Evolutionary conservation across 2,329 filamentous ascomycete genomes (phyloP).

Genomic region (Hymenoscyphus fraxineus): DNA sequence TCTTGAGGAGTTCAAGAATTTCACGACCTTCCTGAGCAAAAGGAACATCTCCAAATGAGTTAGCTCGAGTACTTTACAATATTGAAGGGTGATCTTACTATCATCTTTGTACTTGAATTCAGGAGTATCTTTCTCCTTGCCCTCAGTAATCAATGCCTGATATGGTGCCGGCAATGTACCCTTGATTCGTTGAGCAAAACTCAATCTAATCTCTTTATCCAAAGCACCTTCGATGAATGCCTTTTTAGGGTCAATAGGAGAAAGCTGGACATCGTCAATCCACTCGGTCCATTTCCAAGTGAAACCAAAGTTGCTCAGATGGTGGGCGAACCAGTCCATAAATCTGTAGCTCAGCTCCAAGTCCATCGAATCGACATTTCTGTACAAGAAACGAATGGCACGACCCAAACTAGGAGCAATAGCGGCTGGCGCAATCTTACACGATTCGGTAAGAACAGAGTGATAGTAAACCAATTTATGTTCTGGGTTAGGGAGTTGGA

Average conservation of each 20-base stretch:
- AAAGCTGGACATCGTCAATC: slow-evolving; percentile 78
- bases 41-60: slow-evolving; percentile 56
- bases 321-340: slow-evolving; percentile 96
- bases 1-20: slow-evolving; percentile 72
- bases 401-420: slow-evolving; percentile 90
- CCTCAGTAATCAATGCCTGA: slow-evolving; percentile 72
- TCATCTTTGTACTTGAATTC: slow-evolving; percentile 86
- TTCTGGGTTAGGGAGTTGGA: slow-evolving; percentile 80
- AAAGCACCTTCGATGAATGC: slow-evolving; percentile 87
- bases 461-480: slow-evolving; percentile 98
- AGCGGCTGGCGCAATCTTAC: slow-evolving; percentile 93
- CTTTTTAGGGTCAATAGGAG: slow-evolving; percentile 79
- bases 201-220: slow-evolving; percentile 95
- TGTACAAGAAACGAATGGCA: slow-evolving; percentile 88
- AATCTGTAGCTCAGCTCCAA: slow-evolving; percentile 83
- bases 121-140: slow-evolving; percentile 92
- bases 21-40: slow-evolving; percentile 83
- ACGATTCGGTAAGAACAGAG: slow-evolving; percentile 87
- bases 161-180: slow-evolving; percentile 86
- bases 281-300: slow-evolving; percentile 99
- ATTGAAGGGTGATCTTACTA: slow-evolving; percentile 46
- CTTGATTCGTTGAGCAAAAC: slow-evolving; percentile 93
- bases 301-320: slow-evolving; percentile 97
- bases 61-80: slow-evolving; percentile 15
- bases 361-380: slow-evolving; percentile 77